Base-by-base conservation (phyloP, 805 yeast genomes). In the Candida loeiensis region DNA sequence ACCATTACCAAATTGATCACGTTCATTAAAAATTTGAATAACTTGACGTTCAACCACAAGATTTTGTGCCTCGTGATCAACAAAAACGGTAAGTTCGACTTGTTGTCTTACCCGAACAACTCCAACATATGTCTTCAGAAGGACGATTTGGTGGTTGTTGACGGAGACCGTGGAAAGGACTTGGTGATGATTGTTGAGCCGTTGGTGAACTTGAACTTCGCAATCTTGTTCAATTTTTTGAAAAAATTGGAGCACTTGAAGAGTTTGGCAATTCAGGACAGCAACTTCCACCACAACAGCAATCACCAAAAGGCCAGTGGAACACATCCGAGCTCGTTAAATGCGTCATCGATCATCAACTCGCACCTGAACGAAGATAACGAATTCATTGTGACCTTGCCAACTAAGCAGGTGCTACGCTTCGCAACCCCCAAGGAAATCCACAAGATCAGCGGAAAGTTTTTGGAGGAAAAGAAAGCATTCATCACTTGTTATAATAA, bases 81-180 rank as follows among this genome's bases (percentile, higher is more conserved):
- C 48, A 80, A 80, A 46, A 75, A 79, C 43, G 85, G 85, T 14
- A 79, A 81, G 56, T 66, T 82, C 49, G 95, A 85, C 57, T 71
- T 85, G 21, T 67, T 83, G 29, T 79, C 87, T 2, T 76, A 79
- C 24, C 85, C 88, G 3, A 73, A 74, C 43, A 76, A 76, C 50
- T 75, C 88, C 11, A 83, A 82, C 51, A 64, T 85, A 36, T 61
- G 61, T 36, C 64, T 85, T 44, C 73, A 69, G 45, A 69, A 76
- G 33, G 70, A 76, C 41, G 93, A 85, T 59, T 69, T 85, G 53
- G 85, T 84, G 7, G 79, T 85, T 14, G 82, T 83, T 41, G 93
- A 85, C 61, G 95, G 93, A 40, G 95, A 85, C 56, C 69, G 93
- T 45, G 95, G 95, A 20, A 82, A 82, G 51, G 95, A 85, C 58